Evolutionary conservation across 768 basidiomycete species (phyloP).

Genomic region (Trametes coccinea): DNA sequence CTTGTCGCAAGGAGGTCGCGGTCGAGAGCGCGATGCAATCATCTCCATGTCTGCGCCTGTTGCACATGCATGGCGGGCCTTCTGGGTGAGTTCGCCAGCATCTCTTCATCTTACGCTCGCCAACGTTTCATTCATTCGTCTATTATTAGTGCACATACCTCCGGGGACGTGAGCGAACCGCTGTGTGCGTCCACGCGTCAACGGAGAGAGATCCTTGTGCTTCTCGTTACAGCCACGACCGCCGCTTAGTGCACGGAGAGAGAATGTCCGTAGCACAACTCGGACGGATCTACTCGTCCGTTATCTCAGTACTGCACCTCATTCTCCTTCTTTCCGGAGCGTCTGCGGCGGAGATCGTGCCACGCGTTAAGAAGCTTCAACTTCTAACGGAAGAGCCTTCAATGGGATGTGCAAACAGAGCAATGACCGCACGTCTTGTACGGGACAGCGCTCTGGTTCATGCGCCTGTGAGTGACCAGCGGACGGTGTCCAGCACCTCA

Average conservation of each 20-base stretch:
- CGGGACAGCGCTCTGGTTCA: no score
- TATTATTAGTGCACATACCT: neutral
- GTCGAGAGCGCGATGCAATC: neutral
- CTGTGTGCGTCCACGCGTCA: neutral
- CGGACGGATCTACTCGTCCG: neutral
- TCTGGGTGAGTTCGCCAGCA: neutral
- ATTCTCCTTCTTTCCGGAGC: neutral
- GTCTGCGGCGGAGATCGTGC: neutral
- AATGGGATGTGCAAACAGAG: neutral
- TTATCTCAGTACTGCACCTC: neutral
- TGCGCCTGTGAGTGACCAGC: no score
- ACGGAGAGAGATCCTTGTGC: constrained; percentile 8
- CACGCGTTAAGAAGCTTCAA: neutral
- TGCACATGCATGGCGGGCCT: neutral
- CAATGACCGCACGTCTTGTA: no score
- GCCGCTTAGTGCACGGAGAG: neutral
- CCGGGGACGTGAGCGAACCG: neutral
- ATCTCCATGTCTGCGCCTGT: neutral
- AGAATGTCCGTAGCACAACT: neutral
- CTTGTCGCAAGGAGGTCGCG: neutral
- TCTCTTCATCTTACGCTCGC: neutral
- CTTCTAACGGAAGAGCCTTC: neutral
- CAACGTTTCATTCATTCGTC: neutral
- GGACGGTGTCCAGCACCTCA: neutral
- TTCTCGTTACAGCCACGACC: constrained; percentile 6